These are phyloP conservation scores for Amaranthus hypochondriacus DNA, from an alignment of 148 eudicot genomes.

Conservation along the genomic window DNA sequence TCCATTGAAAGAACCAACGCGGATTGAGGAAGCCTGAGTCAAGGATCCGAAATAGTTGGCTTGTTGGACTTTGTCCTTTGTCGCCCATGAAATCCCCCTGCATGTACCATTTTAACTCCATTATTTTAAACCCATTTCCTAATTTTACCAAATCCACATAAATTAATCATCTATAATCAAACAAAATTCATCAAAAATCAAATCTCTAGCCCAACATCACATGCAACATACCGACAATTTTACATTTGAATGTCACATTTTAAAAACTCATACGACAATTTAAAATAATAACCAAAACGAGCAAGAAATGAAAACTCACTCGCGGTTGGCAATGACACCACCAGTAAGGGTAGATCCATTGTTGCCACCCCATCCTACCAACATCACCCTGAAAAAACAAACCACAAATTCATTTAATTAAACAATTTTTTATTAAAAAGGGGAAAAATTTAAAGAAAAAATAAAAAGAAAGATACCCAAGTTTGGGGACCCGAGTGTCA, in stretches of 20 bases:
- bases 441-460: background rate
- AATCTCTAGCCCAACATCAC: background rate
- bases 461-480: constrained; percentile 44
- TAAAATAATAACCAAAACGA: background rate
- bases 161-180: background rate
- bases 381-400: constrained; percentile 66
- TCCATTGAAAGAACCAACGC: constrained; percentile 94
- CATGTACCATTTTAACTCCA: background rate
- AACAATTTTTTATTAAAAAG: background rate
- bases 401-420: background rate
- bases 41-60: constrained; percentile 94
- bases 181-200: background rate
- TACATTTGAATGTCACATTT: background rate
- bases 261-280: background rate
- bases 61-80: constrained; percentile 89
- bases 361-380: constrained; percentile 99
- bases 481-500: constrained; percentile 68
- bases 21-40: constrained; percentile 88
- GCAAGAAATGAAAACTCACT: constrained; percentile 40
- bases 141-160: background rate
- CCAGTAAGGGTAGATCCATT: constrained; percentile 87
- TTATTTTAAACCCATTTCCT: background rate
- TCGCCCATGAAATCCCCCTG: constrained; percentile 99
- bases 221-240: background rate
- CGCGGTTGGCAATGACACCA: constrained; percentile 90